Evolutionary conservation across 768 basidiomycete species (phyloP), one percentile per base, ranked within the genome.

Genomic region (Amanita muscaria): DNA sequence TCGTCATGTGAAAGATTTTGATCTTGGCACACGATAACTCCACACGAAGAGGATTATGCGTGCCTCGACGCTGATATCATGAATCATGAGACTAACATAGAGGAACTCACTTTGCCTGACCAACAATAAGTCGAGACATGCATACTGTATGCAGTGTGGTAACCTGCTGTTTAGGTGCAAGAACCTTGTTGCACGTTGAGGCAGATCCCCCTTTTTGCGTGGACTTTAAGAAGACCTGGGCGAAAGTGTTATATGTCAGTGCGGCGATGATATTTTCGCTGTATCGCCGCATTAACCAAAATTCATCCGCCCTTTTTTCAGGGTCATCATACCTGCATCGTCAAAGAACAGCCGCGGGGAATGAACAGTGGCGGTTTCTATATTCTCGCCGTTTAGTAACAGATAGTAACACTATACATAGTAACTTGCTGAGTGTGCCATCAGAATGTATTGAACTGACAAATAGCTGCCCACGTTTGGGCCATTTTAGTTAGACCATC

Each of bases 221-320:
- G 9, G 65, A 62, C 49, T 77, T 75, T 78, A 80, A 83, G n/a
- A 83, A 67, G 35, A 82, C 72, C 52, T 83, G 80, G 8, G 78
- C 79, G 49, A 72, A 80, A 53, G 74, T 76, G 48, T 65, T 75
- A 54, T 64, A 77, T 8, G 62, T 63, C 5, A 74, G 77, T 36
- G 71, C 56, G 6, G 46, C 50, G 5, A 73, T 66, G 58, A 77
- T 57, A 53, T 72, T 73, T 41, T 60, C 49, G 21, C 49, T 37
- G 55, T 64, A 59, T 64, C 32, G 45, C 32, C 24, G 38, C 42
- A 36, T 36, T 21, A 10, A 30, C 12, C n/a, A n/a, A n/a, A n/a
- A n/a, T n/a, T n/a, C n/a, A 38, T 40, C 16, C n/a, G n/a, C n/a
- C n/a, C n/a, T 22, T 45, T 35, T 30, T 15, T 14, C 6, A 9